Evolutionary conservation across 208 protist genomes (phyloP), one percentile per base, ranked within the genome.

Genomic region (Naegleria lovaniensis): DNA sequence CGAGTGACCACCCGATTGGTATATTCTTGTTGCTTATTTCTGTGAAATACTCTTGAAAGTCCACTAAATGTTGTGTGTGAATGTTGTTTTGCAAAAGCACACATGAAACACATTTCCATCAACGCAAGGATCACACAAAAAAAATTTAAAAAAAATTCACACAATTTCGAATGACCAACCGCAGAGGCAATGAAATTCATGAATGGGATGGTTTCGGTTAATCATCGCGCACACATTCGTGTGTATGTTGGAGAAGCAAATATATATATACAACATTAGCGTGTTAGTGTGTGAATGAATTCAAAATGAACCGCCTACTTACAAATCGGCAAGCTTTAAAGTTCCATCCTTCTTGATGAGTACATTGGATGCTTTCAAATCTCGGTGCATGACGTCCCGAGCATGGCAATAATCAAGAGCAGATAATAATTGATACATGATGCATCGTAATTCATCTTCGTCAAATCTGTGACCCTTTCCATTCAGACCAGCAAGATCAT

Each of bases 341-440:
- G 5, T 36, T 25, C 90, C 90, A 79, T 92, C 22, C 43, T 94
- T 87, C 5, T 19, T 92, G 40, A 92, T 89, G 7, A 93, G 48
- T 29, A 93, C 25, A 85, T 93, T 93, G 6, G 91, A 93, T 59
- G 84, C 9, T 43, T 93, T 93, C 29, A 93, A 52, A 76, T 93
- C 92, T 87, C 92, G 51, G 29, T 93, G 92, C 39, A 93, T 86
- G 52, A 93, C 83, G 9, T 55, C 92, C 76, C 16, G 51, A 33
- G 3, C 0, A 83, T 93, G 92, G 22, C 93, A 85, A 16, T 90
- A n/a, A 39, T 36, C 0, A 38, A 92, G 7, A 19, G 40, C 92
- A 40, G n/a, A 9, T 29, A 93, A 36, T 4, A 93, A 9, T 39
- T 93, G 92, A 88, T 85, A n/a, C 11, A 93, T 59, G 5, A 93